Evolutionary conservation across 2,329 filamentous ascomycete species (phyloP).

Genomic region (Scedosporium aurantiacum): DNA sequence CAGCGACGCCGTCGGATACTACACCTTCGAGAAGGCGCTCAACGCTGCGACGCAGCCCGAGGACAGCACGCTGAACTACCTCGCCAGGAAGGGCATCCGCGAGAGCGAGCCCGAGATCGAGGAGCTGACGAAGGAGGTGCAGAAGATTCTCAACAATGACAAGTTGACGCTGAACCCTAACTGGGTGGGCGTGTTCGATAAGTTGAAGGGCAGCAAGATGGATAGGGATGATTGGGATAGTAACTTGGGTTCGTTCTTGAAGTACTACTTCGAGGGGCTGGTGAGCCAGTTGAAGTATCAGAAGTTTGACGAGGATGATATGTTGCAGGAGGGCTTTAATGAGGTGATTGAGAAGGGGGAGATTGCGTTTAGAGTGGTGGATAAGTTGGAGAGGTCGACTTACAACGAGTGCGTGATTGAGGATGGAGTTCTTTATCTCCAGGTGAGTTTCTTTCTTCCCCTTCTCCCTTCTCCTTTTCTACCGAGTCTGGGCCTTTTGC

Average conservation of each 20-base stretch:
- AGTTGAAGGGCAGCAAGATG: constrained; percentile 17
- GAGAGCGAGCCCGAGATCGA: constrained; percentile 28
- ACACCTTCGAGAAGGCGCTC: constrained; percentile 31
- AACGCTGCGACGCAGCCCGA: constrained; percentile 27
- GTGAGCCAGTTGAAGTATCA: constrained; percentile 26
- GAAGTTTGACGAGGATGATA: constrained; percentile 36
- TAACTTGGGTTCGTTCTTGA: constrained; percentile 27
- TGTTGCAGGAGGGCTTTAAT: constrained; percentile 36
- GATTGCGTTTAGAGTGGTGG: constrained; percentile 35
- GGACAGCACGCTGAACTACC: constrained; percentile 26
- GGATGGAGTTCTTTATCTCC: constrained; percentile 37
- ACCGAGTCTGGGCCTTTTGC: background rate
- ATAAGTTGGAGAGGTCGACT: constrained; percentile 26
- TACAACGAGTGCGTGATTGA: constrained; percentile 38
- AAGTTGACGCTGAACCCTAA: constrained; percentile 35
- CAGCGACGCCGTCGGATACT: constrained; percentile 22
- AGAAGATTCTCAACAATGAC: constrained; percentile 24
- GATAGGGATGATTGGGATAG: constrained; percentile 28
- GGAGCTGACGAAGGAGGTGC: constrained; percentile 25
- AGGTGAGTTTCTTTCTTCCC: constrained; percentile 21
- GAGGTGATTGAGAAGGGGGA: constrained; percentile 32
- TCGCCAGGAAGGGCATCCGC: constrained; percentile 30
- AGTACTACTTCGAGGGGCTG: constrained; percentile 34
- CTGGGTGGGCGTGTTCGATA: constrained; percentile 32
- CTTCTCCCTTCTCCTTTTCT: background rate